Base-by-base conservation (phyloP, 768 basidiomycete genomes). In the Tylopilus cervinicoccineus region DNA sequence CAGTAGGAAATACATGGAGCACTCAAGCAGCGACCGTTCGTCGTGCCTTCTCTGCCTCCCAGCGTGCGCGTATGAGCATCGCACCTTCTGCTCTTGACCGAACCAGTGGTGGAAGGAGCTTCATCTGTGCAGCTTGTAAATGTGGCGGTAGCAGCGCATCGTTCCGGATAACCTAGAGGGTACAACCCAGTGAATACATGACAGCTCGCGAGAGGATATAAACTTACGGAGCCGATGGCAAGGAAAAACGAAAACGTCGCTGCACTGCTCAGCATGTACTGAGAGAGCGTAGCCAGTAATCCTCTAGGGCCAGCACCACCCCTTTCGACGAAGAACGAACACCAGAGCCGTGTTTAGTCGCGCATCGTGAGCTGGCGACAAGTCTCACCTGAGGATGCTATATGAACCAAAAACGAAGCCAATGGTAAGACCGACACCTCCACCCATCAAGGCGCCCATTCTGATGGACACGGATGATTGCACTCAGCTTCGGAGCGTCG, bases 211-310 rank as follows among this genome's bases (percentile, higher is more conserved):
- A 29, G 24, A 43, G 32, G 32, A 24, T 50, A 22, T 32, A 5
- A 19, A 62, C 83, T 60, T 62, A 94, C 93, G 26, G 93, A 93
- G 62, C 92, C 88, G 61, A 96, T 90, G 33, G 92, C 81, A 52
- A 98, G 84, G 84, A 98, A 98, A 74, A 97, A 97, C 3, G 86
- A 86, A 68, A 99, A 98, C 0, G 95, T 96, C 8, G 94, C 94
- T 6, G 91, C 95, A 59, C 95, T 98, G 61, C 90, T 91, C 24
- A 97, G 80, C 96, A 99, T 99, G 69, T 97, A 98, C 60, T 94
- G 92, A 13, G 94, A 95, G 43, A 99, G 80, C 1, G 96, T 96
- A 5, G 91, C 86, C 22, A 98, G 73, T 42, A 83, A 72, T 11
- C 96, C 96, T 62, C 93, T 80, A 22, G 92, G 93, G 22, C 96